These are phyloP conservation scores for Breviolum minutum DNA, from an alignment of 73 alveolate genomes.

Conservation along the genomic window DNA sequence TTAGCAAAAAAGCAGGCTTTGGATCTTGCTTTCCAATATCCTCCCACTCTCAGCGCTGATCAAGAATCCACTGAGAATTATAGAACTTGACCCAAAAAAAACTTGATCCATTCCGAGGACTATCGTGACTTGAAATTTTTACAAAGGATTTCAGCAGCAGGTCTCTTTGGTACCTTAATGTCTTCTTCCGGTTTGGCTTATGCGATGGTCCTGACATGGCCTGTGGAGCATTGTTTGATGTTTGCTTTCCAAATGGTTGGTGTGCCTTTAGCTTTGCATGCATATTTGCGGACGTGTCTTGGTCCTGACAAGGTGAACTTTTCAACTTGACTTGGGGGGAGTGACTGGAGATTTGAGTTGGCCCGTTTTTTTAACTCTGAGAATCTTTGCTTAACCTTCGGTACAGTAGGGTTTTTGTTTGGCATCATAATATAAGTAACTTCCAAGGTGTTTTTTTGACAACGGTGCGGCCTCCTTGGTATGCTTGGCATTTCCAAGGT, in stretches of 20 bases:
- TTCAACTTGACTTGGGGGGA: neutral
- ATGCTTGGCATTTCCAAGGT: neutral
- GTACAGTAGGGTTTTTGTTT: neutral
- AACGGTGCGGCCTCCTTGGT: neutral
- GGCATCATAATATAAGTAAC: neutral
- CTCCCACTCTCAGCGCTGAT: too few relatives aligned
- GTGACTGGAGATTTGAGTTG: neutral
- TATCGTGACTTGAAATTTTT: slow-evolving; percentile 65
- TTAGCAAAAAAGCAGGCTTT: too few relatives aligned
- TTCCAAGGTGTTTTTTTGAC: neutral
- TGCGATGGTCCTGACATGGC: slow-evolving; percentile 55
- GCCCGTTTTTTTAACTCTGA: neutral
- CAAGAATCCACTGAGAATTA: too few relatives aligned
- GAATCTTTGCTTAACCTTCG: neutral
- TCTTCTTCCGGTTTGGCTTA: slow-evolving; percentile 84
- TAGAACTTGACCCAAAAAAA: too few relatives aligned
- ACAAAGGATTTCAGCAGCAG: slow-evolving; percentile 45
- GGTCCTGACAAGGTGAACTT: neutral
- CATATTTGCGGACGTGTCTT: neutral
- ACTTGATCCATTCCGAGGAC: neutral
- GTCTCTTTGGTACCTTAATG: slow-evolving; percentile 42
- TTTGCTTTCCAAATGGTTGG: slow-evolving; percentile 53
- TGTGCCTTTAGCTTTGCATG: slow-evolving; percentile 38
- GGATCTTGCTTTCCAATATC: too few relatives aligned
- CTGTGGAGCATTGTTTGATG: slow-evolving; percentile 31